Base-by-base conservation (phyloP, 148 eudicot genomes). In the Persicaria maculosa region DNA sequence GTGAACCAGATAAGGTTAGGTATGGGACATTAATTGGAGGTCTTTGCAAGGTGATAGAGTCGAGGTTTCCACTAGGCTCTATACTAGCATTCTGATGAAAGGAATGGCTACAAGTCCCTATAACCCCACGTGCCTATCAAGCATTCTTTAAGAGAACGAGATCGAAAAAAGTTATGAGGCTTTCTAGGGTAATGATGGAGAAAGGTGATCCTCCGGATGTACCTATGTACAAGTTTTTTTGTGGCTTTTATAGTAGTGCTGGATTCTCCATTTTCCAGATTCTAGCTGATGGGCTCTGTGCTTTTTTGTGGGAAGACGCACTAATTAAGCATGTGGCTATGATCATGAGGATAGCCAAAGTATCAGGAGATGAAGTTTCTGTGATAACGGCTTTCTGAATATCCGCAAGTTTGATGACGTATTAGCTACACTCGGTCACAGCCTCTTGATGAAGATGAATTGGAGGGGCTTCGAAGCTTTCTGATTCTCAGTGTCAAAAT, bases 1-100 rank as follows among this genome's bases (percentile, higher is more conserved):
- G 99, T 80, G 99, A 95, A 65, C 94, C 96, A 0, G 97, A 95
- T 84, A 78, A 85, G 54, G 91, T 95, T 50, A 92, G 96, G 6
- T 95, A 95, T 58, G 96, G 99, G 40, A 90, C 97, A 72, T 79
- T 95, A 50, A 89, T 95, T 72, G 88, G 88, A 69, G 99, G 99
- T 17, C 85, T 95, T 11, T 95, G 99, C 78, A 95, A 80, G 85
- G 93, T 96, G 19, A 93, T 69, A 83, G 97, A 77, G 71, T 85
- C 31, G 91, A 88, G 64, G 82, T 89, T 72, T 96, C 97, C 6
- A 83, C 81, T 75, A 88, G 80, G 84, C 93, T 95, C 44, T 89
- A 92, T 58, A 86, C 92, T 77, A 88, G 82, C 46, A 84, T 95
- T 64, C 91, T 86, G 76, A 86, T 84, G 89, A 90, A 95, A 83